Conservation (phyloP, 768 basidiomycete genomes). For the Suillus alpinus region DNA sequence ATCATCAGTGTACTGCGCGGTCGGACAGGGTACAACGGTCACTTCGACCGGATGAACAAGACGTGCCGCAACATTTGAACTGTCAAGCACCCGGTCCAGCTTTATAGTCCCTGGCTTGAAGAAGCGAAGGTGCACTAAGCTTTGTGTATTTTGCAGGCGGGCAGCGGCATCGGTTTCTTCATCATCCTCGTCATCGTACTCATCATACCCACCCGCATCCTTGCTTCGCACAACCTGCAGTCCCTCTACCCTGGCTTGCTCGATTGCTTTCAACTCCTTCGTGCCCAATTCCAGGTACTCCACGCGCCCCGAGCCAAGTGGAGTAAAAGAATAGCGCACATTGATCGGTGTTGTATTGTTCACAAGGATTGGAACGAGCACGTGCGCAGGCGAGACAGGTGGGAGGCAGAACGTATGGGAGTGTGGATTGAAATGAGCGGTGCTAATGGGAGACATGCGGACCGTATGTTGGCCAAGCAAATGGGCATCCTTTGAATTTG, state of each 20-base stretch:
- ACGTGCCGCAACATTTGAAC: constrained; percentile 68
- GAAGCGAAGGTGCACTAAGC: constrained; percentile 68
- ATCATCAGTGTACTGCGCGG: constrained; percentile 56
- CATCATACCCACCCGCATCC: constrained; percentile 55
- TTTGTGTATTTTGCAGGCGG: constrained; percentile 70
- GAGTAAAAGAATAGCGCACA: constrained; percentile 70
- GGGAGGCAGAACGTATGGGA: constrained; percentile 72
- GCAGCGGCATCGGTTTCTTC: constrained; percentile 32
- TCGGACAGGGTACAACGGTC: constrained; percentile 79
- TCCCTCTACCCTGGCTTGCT: constrained; percentile 53
- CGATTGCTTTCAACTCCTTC: constrained; percentile 68
- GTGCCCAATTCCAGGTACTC: constrained; percentile 55
- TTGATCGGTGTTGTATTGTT: constrained; percentile 83
- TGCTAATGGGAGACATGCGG: constrained; percentile 90
- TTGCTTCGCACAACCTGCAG: constrained; percentile 42
- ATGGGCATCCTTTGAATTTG: constrained; percentile 48
- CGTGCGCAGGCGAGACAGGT: constrained; percentile 42
- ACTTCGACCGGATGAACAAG: constrained; percentile 63
- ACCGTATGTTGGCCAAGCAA: constrained; percentile 88
- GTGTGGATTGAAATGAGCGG: constrained; percentile 84
- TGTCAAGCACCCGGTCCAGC: constrained; percentile 72
- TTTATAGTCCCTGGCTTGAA: constrained; percentile 72
- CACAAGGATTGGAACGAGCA: constrained; percentile 79
- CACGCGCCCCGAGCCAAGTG: constrained; percentile 50
- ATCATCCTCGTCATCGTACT: constrained; percentile 68